These are phyloP conservation scores for Hibiscus tridactylites DNA, from an alignment of 345 rosid species.

Conservation along the genomic window DNA sequence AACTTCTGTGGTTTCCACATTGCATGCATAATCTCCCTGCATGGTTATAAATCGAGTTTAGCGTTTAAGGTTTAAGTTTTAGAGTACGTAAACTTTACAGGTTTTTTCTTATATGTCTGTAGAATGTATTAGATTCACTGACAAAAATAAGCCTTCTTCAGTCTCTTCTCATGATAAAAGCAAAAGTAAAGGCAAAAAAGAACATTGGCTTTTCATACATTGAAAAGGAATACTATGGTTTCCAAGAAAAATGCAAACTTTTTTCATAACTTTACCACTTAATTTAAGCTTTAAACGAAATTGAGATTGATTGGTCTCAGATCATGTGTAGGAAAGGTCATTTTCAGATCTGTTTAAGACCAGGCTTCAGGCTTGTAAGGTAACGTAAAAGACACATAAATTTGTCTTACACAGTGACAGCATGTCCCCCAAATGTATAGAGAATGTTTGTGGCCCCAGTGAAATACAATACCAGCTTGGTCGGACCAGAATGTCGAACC, in stretches of 20 bases:
- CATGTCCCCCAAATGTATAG: slow-evolving; percentile 98
- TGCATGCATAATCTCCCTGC: slow-evolving; percentile 97
- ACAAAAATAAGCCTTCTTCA: slow-evolving; percentile 8
- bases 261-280: no score
- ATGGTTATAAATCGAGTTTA: background rate
- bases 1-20: slow-evolving; percentile 99
- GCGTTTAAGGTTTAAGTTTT: no score
- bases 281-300: no score
- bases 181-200: slow-evolving; percentile 23
- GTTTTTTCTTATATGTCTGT: background rate
- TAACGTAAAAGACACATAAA: slow-evolving; percentile 26
- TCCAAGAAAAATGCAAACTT: no score
- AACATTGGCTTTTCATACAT: slow-evolving; percentile 27
- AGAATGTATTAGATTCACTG: background rate
- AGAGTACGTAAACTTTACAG: background rate
- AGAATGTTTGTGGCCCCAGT: slow-evolving; percentile 99
- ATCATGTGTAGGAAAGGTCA: background rate
- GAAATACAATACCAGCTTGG: slow-evolving; percentile 78
- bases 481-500: slow-evolving; percentile 88
- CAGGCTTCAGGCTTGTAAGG: slow-evolving; percentile 18
- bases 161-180: slow-evolving; percentile 26
- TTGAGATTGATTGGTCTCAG: background rate
- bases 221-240: slow-evolving; percentile 12
- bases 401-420: slow-evolving; percentile 87
- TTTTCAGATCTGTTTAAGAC: background rate